Percentiles rank a stretch among this genome's conserved stretches.
Evolutionary conservation across 2,329 filamentous ascomycete species (phyloP).

Genomic region (Trichoderma polysporum): DNA sequence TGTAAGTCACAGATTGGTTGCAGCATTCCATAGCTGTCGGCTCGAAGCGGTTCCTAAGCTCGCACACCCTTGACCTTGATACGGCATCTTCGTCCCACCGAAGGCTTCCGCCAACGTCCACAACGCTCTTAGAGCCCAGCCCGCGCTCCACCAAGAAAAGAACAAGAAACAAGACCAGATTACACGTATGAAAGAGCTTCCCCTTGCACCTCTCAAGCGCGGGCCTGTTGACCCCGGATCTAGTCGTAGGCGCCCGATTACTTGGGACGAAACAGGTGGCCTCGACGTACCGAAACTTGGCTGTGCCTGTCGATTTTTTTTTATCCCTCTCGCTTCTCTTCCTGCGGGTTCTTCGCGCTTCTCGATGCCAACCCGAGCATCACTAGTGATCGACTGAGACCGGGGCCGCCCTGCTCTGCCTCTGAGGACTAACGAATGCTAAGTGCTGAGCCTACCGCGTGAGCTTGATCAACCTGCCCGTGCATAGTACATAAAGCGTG

Average conservation of each 20-base stretch:
- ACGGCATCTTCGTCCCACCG: constrained; percentile 22
- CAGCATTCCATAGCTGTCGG: constrained; percentile 12
- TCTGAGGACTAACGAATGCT: neutral
- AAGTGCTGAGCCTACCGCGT: constrained; percentile 13
- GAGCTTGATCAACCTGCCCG: constrained; percentile 15
- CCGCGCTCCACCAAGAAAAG: constrained; percentile 15
- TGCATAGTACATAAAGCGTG: constrained; percentile 22
- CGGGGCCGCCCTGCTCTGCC: constrained; percentile 19
- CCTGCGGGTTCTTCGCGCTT: neutral
- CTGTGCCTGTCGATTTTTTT: constrained; percentile 17
- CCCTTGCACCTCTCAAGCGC: constrained; percentile 16
- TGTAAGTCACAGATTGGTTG: constrained; percentile 18
- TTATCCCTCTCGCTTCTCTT: neutral
- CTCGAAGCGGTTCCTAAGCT: constrained; percentile 6
- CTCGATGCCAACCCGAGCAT: constrained; percentile 18
- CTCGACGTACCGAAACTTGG: constrained; percentile 10
- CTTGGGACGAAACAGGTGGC: constrained; percentile 22
- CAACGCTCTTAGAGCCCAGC: neutral
- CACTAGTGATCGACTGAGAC: constrained; percentile 20
- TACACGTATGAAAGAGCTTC: constrained; percentile 14
- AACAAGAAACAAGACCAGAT: neutral
- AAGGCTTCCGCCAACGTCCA: constrained; percentile 15
- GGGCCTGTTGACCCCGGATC: constrained; percentile 19
- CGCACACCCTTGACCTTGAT: constrained; percentile 16
- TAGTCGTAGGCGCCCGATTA: constrained; percentile 22